Percentiles rank a stretch among this genome's conserved stretches.
Conservation (phyloP, 306 rosid species). For the Quercus wislizeni region DNA sequence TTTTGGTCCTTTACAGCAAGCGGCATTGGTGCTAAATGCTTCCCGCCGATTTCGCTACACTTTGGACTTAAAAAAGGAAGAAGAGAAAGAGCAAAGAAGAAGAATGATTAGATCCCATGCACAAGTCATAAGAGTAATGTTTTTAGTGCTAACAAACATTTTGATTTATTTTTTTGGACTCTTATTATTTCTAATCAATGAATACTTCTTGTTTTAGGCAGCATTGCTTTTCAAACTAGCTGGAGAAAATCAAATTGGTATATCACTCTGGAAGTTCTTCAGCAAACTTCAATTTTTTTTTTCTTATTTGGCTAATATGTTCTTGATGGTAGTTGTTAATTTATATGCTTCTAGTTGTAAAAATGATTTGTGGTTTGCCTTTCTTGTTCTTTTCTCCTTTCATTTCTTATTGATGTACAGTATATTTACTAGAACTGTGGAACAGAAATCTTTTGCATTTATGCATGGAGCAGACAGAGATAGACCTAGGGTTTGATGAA, state of each 20-base stretch:
- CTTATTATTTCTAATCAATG: conserved; percentile 31
- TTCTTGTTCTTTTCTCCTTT: background rate
- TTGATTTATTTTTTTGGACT: conserved; percentile 3
- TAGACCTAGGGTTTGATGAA: background rate
- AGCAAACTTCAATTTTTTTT: background rate
- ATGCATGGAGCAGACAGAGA: background rate
- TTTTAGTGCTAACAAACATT: conserved; percentile 15
- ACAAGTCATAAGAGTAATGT: conserved; percentile 86
- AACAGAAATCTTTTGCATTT: background rate
- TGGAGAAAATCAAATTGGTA: conserved; percentile 85
- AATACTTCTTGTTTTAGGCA: conserved; percentile 57
- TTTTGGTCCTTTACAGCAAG: conserved; percentile 65
- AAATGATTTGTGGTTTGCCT: conserved; percentile 6
- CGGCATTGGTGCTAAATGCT: conserved; percentile 84
- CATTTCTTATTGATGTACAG: background rate
- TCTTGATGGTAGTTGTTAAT: conserved; percentile 7
- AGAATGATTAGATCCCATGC: conserved; percentile 90
- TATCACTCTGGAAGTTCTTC: conserved; percentile 1
- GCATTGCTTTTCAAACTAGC: conserved; percentile 91
- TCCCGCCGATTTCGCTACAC: conserved; percentile 90
- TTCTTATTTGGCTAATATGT: background rate
- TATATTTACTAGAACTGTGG: no score
- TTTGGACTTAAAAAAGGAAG: conserved; percentile 74
- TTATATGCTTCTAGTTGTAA: conserved; percentile 1
- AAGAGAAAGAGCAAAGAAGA: conserved; percentile 61